phyloP scores from a whole-genome alignment of 176 grass and related monocot genomes.

The Rhynchospora breviuscula region DNA sequence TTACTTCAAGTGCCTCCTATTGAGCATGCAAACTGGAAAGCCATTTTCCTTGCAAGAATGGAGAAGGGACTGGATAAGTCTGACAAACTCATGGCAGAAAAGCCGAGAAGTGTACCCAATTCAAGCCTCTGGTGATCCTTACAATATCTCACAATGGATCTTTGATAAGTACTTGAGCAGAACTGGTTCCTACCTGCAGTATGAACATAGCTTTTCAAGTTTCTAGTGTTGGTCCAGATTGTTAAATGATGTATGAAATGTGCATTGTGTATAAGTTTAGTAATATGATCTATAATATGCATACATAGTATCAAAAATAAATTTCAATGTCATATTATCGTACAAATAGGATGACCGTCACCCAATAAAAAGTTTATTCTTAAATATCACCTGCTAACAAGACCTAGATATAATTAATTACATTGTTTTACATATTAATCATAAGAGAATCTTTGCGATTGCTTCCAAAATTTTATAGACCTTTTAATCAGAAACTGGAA shows the following conservation, averaged over 20 bases:
- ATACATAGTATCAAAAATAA: neutral
- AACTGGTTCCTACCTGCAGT: neutral
- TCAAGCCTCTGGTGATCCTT: conserved; percentile 43
- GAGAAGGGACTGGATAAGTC: conserved; percentile 71
- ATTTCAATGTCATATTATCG: neutral
- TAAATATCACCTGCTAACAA: neutral
- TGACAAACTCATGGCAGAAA: conserved; percentile 75
- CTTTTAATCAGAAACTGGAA: neutral
- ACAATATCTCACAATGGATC: conserved; percentile 46
- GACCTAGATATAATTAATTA: neutral
- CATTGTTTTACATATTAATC: neutral
- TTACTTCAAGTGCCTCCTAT: conserved; percentile 61
- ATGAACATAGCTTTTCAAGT: neutral
- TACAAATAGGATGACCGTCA: neutral
- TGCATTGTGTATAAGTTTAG: neutral
- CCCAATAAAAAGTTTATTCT: neutral
- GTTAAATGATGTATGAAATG: neutral
- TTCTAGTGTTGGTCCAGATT: neutral
- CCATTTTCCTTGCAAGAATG: conserved; percentile 52
- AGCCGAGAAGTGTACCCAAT: conserved; percentile 40
- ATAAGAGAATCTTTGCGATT: neutral
- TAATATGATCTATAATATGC: neutral
- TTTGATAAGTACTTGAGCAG: conserved; percentile 40
- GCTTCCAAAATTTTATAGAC: neutral
- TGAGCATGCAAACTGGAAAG: conserved; percentile 45